These are phyloP conservation scores for Vanilla planifolia DNA, from an alignment of 106 monocot genomes.

Conservation along the genomic window DNA sequence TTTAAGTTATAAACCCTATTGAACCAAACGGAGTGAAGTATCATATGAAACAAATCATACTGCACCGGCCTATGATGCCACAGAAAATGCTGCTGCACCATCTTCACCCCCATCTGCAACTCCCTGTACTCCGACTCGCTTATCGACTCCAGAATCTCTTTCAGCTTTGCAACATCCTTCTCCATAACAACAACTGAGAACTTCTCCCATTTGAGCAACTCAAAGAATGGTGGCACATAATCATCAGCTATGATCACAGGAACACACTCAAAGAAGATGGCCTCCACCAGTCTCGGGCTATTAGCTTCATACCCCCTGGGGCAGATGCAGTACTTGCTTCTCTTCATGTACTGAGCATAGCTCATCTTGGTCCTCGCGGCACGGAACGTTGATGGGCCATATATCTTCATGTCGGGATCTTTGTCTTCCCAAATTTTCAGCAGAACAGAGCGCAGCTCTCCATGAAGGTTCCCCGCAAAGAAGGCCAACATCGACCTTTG, in stretches of 20 bases:
- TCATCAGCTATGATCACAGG: conserved; percentile 62
- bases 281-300: conserved; percentile 43
- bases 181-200: conserved; percentile 40
- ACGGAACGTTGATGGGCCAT: conserved; percentile 17
- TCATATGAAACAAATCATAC: conserved; percentile 62
- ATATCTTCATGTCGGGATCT: conserved; percentile 56
- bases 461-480: conserved; percentile 70
- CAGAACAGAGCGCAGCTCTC: conserved; percentile 34
- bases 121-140: conserved; percentile 19
- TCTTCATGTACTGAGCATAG: conserved; percentile 45
- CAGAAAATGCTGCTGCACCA: conserved; percentile 51
- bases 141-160: conserved; percentile 38
- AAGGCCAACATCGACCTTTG: conserved; percentile 38
- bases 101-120: conserved; percentile 39
- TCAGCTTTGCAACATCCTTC: conserved; percentile 38
- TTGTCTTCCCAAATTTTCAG: conserved; percentile 49
- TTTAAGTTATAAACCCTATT: conserved; percentile 40
- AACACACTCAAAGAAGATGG: conserved; percentile 54
- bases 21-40: conserved; percentile 49
- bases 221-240: conserved; percentile 54
- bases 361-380: conserved; percentile 10
- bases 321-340: conserved; percentile 60
- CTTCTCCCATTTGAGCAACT: conserved; percentile 54
- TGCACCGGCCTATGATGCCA: conserved; percentile 43
- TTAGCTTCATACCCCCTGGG: conserved; percentile 54